Evolutionary conservation across 1,284 basidiomycete genomes (phyloP).

Genomic region (Ganoderma resinaceum): DNA sequence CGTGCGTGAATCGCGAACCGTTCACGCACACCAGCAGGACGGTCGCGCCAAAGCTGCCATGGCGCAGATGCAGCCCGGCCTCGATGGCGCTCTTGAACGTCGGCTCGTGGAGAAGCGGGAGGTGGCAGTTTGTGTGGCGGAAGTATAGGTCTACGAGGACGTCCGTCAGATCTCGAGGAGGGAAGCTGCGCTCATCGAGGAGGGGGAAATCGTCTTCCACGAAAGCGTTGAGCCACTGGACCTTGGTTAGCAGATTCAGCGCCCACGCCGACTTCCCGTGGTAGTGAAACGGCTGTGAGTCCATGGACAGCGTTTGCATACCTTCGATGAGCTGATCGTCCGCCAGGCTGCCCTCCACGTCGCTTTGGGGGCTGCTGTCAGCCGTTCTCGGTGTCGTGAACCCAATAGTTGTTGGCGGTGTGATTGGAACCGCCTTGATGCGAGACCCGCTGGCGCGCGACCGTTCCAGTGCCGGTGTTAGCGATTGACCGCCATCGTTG

Average conservation of each 20-base stretch:
- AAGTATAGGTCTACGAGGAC: conserved; percentile 78
- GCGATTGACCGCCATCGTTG: not conserved
- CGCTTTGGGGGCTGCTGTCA: not conserved
- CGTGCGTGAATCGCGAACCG: conserved; percentile 72
- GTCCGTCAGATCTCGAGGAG: conserved; percentile 65
- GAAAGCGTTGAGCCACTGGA: not conserved
- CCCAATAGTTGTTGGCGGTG: conserved; percentile 9
- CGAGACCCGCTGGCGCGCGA: conserved; percentile 13
- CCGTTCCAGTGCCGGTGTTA: conserved; percentile 33
- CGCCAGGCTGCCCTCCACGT: not conserved
- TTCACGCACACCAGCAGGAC: conserved; percentile 79
- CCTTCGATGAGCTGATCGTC: conserved; percentile 20
- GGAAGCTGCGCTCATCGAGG: conserved; percentile 50
- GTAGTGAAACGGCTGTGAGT: conserved; percentile 46
- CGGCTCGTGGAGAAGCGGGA: conserved; percentile 81
- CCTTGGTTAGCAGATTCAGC: not conserved
- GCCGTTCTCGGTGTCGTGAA: conserved; percentile 23
- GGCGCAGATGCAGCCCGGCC: conserved; percentile 61
- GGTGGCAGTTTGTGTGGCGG: conserved; percentile 58
- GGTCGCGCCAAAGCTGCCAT: conserved; percentile 69
- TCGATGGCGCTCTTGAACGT: conserved; percentile 68
- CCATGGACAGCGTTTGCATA: conserved; percentile 33
- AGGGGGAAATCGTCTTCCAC: conserved; percentile 9
- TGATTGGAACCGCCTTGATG: conserved; percentile 18
- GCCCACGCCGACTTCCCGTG: conserved; percentile 51